Evolutionary conservation across 345 rosid genomes (phyloP).

Genomic region (Physaria fendleri): DNA sequence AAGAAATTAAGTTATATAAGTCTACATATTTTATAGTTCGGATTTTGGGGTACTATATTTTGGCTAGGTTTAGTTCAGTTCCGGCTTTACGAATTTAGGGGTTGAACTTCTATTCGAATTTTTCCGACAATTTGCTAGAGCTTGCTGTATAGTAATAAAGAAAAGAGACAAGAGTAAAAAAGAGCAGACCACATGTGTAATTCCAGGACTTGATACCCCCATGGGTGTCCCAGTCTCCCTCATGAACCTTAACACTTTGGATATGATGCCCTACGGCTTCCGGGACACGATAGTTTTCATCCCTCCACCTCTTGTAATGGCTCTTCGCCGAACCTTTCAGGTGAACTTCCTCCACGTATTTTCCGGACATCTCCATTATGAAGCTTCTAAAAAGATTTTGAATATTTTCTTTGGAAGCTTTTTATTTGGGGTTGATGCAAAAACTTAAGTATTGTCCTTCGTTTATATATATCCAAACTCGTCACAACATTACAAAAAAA

Average conservation of each 20-base stretch:
- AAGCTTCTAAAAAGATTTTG: neutral
- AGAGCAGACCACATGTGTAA: conserved; percentile 25
- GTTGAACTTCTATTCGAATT: too few species aligned
- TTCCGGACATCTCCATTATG: conserved; percentile 15
- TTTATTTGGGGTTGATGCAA: neutral
- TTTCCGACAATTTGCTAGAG: too few species aligned
- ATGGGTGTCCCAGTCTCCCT: conserved; percentile 13
- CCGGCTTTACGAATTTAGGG: too few species aligned
- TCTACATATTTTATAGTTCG: too few species aligned
- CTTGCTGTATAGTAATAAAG: too few species aligned
- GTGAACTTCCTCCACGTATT: conserved; percentile 13
- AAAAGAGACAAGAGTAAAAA: neutral
- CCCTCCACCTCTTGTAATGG: conserved; percentile 18
- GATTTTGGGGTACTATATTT: too few species aligned
- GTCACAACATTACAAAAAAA: too few species aligned
- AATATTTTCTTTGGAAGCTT: neutral
- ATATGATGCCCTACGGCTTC: conserved; percentile 15
- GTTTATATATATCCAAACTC: too few species aligned
- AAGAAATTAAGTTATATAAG: too few species aligned
- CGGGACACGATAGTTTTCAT: conserved; percentile 18
- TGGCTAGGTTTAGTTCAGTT: too few species aligned
- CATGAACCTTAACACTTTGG: conserved; percentile 18
- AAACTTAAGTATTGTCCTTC: too few species aligned
- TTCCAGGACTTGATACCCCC: conserved; percentile 20
- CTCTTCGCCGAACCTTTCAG: conserved; percentile 18